phyloP scores from a whole-genome alignment of 2,329 filamentous ascomycete genomes.

The Periconia sp. region DNA sequence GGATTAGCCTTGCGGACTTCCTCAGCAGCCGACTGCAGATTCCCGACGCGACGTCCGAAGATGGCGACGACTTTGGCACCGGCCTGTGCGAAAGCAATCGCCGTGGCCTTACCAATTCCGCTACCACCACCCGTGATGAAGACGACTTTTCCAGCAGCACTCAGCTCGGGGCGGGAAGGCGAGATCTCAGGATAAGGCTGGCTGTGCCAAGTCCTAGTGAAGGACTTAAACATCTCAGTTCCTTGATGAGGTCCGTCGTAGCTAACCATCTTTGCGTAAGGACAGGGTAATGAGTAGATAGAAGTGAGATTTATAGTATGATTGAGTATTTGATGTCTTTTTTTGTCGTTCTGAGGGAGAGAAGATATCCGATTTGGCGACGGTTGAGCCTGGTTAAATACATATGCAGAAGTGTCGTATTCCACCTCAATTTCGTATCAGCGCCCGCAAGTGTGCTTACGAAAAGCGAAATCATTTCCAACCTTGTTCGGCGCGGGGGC shows the following conservation, averaged over 20 bases:
- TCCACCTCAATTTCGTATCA: too few species aligned
- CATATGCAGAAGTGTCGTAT: too few species aligned
- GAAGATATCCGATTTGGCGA: too few species aligned
- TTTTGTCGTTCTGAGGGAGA: too few species aligned
- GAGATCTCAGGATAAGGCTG: constrained; percentile 30
- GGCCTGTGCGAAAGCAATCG: constrained; percentile 11
- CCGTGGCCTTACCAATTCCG: constrained; percentile 16
- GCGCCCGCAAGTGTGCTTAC: too few species aligned
- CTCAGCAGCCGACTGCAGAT: constrained; percentile 10
- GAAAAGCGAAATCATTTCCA: too few species aligned
- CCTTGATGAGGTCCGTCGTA: constrained; percentile 14
- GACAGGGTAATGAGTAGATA: constrained; percentile 2
- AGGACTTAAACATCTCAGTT: constrained; percentile 12
- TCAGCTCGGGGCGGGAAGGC: constrained; percentile 26
- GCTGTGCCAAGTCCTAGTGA: constrained; percentile 17
- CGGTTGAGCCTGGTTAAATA: too few species aligned
- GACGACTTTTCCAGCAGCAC: constrained; percentile 19
- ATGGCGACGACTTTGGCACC: constrained; percentile 14
- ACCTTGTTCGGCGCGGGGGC: too few species aligned
- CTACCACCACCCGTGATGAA: constrained; percentile 42
- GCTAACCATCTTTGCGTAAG: constrained; percentile 10
- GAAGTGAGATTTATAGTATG: too few species aligned
- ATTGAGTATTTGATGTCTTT: too few species aligned
- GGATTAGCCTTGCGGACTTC: constrained; percentile 11
- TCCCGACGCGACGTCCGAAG: constrained; percentile 30